These are phyloP conservation scores for Lycium barbarum DNA, from an alignment of 257 asterid genomes.

Conservation along the genomic window DNA sequence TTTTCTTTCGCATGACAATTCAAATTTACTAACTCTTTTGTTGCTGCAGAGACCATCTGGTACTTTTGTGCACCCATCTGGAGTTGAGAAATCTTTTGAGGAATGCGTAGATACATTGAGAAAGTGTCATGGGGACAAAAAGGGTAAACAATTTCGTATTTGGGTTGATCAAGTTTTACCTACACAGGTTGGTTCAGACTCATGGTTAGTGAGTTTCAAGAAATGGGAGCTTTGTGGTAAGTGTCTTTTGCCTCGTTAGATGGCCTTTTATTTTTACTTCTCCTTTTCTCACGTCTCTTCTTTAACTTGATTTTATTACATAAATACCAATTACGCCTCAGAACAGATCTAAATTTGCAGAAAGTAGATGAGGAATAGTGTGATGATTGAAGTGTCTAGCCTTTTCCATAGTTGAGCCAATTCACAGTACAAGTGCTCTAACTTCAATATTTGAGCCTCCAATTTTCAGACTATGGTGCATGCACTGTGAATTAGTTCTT, in stretches of 20 bases:
- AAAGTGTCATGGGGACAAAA: constrained; percentile 68
- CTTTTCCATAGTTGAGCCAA: not conserved
- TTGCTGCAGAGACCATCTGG: constrained; percentile 70
- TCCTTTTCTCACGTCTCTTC: not conserved
- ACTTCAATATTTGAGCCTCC: not conserved
- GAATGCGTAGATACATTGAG: constrained; percentile 59
- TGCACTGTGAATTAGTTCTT: not conserved
- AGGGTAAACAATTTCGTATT: constrained; percentile 66
- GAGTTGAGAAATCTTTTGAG: constrained; percentile 61
- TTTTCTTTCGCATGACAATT: not conserved
- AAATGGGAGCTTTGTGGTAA: constrained; percentile 88
- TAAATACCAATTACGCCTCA: not conserved
- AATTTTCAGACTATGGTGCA: not conserved
- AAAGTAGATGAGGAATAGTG: not conserved
- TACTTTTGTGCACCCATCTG: constrained; percentile 73
- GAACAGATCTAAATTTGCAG: not conserved
- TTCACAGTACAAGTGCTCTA: not conserved
- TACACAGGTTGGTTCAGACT: constrained; percentile 61
- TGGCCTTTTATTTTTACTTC: not conserved
- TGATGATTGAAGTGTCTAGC: not conserved
- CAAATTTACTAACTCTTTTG: constrained; percentile 22
- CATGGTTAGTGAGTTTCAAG: constrained; percentile 87
- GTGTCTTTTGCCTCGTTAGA: constrained; percentile 30
- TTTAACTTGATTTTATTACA: not conserved
- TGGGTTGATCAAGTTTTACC: constrained; percentile 96